Evolutionary conservation across 106 monocot species (phyloP), one percentile per base, ranked within the genome.

Genomic region (Xerophyta viscosa): DNA sequence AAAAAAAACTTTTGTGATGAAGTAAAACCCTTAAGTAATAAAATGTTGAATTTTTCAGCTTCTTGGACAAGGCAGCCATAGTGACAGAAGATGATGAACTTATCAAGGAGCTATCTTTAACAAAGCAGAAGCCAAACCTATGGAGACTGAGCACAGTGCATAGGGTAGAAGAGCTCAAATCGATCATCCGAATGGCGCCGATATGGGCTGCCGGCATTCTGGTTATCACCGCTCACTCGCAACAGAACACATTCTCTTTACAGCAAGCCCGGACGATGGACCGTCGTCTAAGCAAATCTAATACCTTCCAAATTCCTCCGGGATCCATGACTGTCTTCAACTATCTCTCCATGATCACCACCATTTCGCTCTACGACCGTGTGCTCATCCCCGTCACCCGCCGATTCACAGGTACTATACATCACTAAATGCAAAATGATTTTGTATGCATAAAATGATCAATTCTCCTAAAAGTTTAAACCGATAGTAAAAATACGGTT

Each of bases 201-300:
- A 83, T 93, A 31, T 93, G 92, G 92, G 74, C 79, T 3, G 77
- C 87, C 17, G 87, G 83, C 31, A 78, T 93, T 67, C 71, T 87
- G 9, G 52, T 67, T 37, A 80, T 84, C 79, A 93, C 87, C 6
- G 80, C 87, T 11, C 30, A 73, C 6, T 61, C 83, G 45, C 83
- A 84, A 42, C 83, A 87, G 31, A 8, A 60, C 74, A 93, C 87
- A 36, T 93, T 93, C 71, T 62, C 80, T 26, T 65, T 92, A 48
- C 92, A 80, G 19, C 87, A 93, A 41, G 92, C 92, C 23, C 70
- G 87, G 22, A 60, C 83, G 57, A 93, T 93, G 92, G 73, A 93
- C 71, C 83, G 92, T 47, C 87, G 56, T 31, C n/a, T 93, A 52
- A 41, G 51, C n/a, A 64, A 37, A 4, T 30, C 57, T 14, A 65